Percentiles rank a stretch among this genome's conserved stretches.
These are phyloP conservation scores for Talaromyces funiculosus DNA, from an alignment of 2,329 filamentous ascomycete species.

Conservation along the genomic window DNA sequence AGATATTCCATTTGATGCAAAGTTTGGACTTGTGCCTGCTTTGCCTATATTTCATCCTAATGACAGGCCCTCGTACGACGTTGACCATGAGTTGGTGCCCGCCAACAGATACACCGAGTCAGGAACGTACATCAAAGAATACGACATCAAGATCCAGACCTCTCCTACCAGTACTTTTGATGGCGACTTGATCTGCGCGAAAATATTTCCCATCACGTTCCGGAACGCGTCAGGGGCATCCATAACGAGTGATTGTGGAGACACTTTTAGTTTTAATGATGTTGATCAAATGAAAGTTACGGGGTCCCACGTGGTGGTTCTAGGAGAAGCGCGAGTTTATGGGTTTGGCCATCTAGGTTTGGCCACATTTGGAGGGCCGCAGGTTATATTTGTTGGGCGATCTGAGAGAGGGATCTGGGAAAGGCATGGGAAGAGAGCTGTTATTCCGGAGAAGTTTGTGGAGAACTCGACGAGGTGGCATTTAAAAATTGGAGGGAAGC, in stretches of 20 bases:
- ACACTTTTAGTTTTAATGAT: neutral
- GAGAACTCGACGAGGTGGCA: neutral
- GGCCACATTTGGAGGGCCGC: neutral
- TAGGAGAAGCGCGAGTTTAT: conserved; percentile 1
- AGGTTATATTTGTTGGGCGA: conserved; percentile 1
- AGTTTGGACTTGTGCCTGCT: conserved; percentile 7
- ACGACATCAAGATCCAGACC: conserved; percentile 8
- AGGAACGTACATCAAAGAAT: neutral
- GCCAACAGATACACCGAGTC: conserved; percentile 1
- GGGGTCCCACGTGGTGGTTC: conserved; percentile 3
- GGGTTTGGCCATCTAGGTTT: neutral
- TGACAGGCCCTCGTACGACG: conserved; percentile 3
- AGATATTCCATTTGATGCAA: conserved; percentile 1
- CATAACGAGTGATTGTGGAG: neutral
- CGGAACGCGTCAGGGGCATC: neutral
- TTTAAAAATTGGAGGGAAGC: conserved; percentile 5
- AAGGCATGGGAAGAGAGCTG: neutral
- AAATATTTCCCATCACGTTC: conserved; percentile 1
- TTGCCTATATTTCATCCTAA: conserved; percentile 7
- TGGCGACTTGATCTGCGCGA: conserved; percentile 3
- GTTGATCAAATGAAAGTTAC: neutral
- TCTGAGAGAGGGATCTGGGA: conserved; percentile 2
- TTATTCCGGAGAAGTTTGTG: neutral
- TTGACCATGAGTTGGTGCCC: neutral
- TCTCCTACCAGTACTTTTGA: neutral